A percentile compares a stretch with the other conserved stretches of the same genome.
Evolutionary conservation across 345 rosid genomes (phyloP).

Genomic region (Bruguiera parviflora): DNA sequence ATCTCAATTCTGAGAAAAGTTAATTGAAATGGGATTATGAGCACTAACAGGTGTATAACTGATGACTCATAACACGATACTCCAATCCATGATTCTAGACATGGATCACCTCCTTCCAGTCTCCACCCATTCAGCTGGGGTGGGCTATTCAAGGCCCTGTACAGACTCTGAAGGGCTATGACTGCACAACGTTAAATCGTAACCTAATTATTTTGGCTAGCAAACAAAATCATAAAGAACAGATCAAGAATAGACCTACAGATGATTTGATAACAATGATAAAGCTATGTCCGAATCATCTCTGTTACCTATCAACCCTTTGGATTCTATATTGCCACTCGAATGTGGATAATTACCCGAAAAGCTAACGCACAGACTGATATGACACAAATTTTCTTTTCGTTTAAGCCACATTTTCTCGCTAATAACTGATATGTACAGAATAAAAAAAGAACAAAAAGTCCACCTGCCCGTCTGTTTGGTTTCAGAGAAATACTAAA

Average conservation of each 20-base stretch:
- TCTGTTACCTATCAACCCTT: not conserved
- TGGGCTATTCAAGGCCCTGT: constrained; percentile 49
- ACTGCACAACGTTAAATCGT: constrained; percentile 40
- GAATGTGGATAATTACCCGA: not conserved
- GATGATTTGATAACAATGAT: not conserved
- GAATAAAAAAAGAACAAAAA: not conserved
- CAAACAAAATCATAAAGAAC: constrained; percentile 1
- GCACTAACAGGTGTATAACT: constrained; percentile 54
- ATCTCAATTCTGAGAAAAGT: not conserved
- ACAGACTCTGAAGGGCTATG: constrained; percentile 57
- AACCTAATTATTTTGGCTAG: not conserved
- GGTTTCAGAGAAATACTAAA: constrained; percentile 10
- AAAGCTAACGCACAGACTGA: not conserved
- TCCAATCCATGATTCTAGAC: constrained; percentile 79
- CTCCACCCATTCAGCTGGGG: constrained; percentile 73
- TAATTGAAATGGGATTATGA: not conserved
- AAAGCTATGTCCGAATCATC: not conserved
- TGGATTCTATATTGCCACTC: not conserved
- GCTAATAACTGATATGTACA: not conserved
- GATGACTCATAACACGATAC: constrained; percentile 74
- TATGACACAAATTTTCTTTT: constrained; percentile 8
- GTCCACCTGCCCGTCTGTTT: constrained; percentile 9
- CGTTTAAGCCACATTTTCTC: not conserved
- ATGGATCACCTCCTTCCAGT: constrained; percentile 71
- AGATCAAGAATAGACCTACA: not conserved